A percentile compares a stretch with the other conserved stretches of the same genome.
These are phyloP conservation scores for Termitomyces eurrhizus DNA, from an alignment of 768 basidiomycete genomes.

Conservation along the genomic window DNA sequence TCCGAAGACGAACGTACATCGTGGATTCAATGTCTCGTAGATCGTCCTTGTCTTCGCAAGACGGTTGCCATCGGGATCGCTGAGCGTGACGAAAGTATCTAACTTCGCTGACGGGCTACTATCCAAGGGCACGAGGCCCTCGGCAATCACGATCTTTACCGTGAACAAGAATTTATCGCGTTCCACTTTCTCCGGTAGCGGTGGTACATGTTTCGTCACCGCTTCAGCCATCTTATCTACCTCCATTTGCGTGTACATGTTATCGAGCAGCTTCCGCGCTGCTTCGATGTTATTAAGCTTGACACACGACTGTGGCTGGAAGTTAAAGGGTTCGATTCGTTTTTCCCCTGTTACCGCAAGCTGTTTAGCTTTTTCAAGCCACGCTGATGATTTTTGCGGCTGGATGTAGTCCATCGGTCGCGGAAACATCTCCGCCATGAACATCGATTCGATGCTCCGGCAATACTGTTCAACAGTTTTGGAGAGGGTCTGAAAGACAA, in stretches of 20 bases:
- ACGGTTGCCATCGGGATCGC: constrained; percentile 86
- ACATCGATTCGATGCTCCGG: constrained; percentile 78
- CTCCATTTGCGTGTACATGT: constrained; percentile 89
- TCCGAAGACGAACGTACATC: constrained; percentile 59
- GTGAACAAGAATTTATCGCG: constrained; percentile 79
- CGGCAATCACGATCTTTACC: constrained; percentile 90
- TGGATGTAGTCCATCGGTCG: constrained; percentile 74
- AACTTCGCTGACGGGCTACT: constrained; percentile 73
- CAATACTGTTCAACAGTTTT: constrained; percentile 93
- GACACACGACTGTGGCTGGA: constrained; percentile 90
- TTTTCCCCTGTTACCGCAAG: constrained; percentile 78
- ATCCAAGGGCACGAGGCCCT: constrained; percentile 78
- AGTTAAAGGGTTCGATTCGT: constrained; percentile 93
- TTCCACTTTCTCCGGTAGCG: constrained; percentile 68
- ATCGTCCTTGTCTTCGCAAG: constrained; percentile 95
- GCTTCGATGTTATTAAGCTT: constrained; percentile 98
- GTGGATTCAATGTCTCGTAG: constrained; percentile 85
- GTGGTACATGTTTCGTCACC: constrained; percentile 53
- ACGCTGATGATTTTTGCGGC: constrained; percentile 83
- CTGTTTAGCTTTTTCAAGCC: constrained; percentile 82
- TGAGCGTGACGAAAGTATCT: constrained; percentile 92
- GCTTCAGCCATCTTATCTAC: constrained; percentile 80
- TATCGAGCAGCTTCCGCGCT: constrained; percentile 85
- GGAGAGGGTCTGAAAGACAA: constrained; percentile 67
- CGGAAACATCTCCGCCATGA: constrained; percentile 95